Conservation (phyloP, 371 early-diverging fungal genomes). For the Mucor lusitanicus region DNA sequence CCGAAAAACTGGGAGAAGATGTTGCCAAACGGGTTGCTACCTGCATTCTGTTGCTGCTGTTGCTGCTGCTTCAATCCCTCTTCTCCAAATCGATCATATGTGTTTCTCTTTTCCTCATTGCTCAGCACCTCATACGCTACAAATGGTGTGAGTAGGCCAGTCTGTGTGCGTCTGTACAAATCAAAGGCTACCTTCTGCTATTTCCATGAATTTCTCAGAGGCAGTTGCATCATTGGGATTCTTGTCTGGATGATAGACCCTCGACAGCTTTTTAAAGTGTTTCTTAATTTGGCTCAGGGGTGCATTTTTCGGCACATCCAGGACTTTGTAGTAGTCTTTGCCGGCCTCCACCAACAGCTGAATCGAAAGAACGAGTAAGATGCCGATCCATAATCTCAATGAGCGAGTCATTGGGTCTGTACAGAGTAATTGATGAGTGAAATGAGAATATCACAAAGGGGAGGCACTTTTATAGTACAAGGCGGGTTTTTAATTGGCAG, state of each 20-base stretch:
- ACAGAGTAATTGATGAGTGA: not conserved
- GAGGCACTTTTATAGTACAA: not conserved
- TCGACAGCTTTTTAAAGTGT: constrained; percentile 87
- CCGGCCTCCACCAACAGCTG: constrained; percentile 16
- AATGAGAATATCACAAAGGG: not conserved
- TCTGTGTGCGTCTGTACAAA: not conserved
- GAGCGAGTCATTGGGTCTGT: not conserved
- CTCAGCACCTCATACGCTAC: constrained; percentile 94
- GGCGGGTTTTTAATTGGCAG: not conserved
- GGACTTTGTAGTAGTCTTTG: constrained; percentile 59
- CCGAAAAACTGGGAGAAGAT: constrained; percentile 92
- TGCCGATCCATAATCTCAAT: not conserved
- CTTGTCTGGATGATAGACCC: constrained; percentile 92
- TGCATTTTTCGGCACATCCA: constrained; percentile 86
- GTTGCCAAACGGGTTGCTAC: constrained; percentile 83
- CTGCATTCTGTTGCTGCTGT: constrained; percentile 56
- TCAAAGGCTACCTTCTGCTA: constrained; percentile 73
- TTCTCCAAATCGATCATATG: constrained; percentile 87
- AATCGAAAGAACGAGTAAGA: not conserved
- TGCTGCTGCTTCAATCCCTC: constrained; percentile 88
- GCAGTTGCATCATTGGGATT: constrained; percentile 77
- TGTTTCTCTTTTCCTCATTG: constrained; percentile 74
- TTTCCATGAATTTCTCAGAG: constrained; percentile 89
- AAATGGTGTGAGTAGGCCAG: not conserved
- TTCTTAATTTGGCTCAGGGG: constrained; percentile 85